Conservation (phyloP, 2,329 filamentous ascomycete genomes). For the Calonectria multiphialidica region DNA sequence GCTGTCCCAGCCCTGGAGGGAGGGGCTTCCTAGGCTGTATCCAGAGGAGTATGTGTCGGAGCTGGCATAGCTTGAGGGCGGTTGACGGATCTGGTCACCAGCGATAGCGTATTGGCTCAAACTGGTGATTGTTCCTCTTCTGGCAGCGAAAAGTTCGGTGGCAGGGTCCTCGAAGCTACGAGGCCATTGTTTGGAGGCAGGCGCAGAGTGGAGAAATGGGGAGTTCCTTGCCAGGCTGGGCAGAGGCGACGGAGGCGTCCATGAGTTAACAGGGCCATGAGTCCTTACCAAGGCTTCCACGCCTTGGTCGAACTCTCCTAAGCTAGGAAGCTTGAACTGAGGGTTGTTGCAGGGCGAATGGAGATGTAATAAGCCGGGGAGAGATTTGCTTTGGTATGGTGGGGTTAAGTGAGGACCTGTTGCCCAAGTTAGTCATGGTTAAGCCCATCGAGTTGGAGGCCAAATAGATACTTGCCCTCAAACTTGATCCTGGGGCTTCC, state of each 20-base stretch:
- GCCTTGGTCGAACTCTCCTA: slow-evolving; percentile 53
- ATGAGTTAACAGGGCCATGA: slow-evolving; percentile 44
- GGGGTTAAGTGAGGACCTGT: slow-evolving; percentile 38
- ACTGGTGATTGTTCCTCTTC: slow-evolving; percentile 30
- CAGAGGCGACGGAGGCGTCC: slow-evolving; percentile 46
- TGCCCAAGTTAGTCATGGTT: slow-evolving; percentile 12
- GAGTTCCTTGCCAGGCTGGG: slow-evolving; percentile 38
- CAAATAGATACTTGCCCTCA: slow-evolving; percentile 43
- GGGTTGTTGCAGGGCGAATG: slow-evolving; percentile 32
- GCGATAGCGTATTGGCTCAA: slow-evolving; percentile 34
- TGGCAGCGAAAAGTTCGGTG: slow-evolving; percentile 22
- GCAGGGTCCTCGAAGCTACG: slow-evolving; percentile 23
- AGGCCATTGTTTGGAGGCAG: slow-evolving; percentile 31
- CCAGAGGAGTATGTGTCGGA: slow-evolving; percentile 38
- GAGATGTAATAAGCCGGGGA: slow-evolving; percentile 37
- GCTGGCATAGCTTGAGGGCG: slow-evolving; percentile 35
- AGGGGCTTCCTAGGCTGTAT: slow-evolving; percentile 39
- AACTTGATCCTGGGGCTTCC: slow-evolving; percentile 50
- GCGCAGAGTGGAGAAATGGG: slow-evolving; percentile 37
- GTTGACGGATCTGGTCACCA: slow-evolving; percentile 32
- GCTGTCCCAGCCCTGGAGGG: slow-evolving; percentile 32
- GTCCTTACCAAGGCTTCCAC: slow-evolving; percentile 51
- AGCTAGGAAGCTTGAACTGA: slow-evolving; percentile 48
- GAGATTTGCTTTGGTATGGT: slow-evolving; percentile 39
- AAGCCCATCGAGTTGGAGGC: not conserved